Evolutionary conservation across 1,284 basidiomycete species (phyloP), one percentile per base, ranked within the genome.

Genomic region (Apiotrichum mycotoxinovorans): DNA sequence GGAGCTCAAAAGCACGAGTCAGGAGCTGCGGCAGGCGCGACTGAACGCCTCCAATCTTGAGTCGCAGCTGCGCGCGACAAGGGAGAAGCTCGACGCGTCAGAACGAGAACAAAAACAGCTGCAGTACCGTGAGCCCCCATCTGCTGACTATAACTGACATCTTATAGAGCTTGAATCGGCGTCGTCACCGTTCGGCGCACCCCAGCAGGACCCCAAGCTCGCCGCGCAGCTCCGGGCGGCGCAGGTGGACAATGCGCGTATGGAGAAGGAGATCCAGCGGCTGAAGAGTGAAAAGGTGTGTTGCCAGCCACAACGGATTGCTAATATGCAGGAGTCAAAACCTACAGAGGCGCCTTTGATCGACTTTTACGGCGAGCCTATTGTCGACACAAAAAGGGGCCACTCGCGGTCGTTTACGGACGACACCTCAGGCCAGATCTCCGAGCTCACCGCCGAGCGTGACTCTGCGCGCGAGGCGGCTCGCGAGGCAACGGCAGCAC

Each of bases 41-140:
- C 52, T 76, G 26, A 66, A 69, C 37, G 54, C 71, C 18, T 63
- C 68, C 14, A 78, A 78, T 53, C 60, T 72, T 14, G 74, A 77
- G 50, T 54, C 70, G 1, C 66, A 66, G 11, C 43, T 73, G 22
- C 51, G 56, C 4, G 54, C 52, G 5, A 59, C 68, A 27, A 60
- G 63, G 40, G 65, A 69, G 5, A 63, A 64, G 37, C 52, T 67
- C 9, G 66, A 67, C 25, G 65, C 60, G 51, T 59, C 67, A 20
- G 68, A 71, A 33, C 73, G 70, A 44, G 71, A 74, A 40, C 66
- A 61, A 4, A 63, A 67, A 40, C 61, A 64, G 2, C 57, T 75
- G 37, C 69, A 74, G 49, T 70, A 72, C 53, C 70, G 73, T 71
- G 41, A 43, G 66, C 30, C 30, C 30, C 58, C 14, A 9, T 2